Percentiles rank a stretch among this genome's conserved stretches.
These are phyloP conservation scores for Botryotinia narcissicola DNA, from an alignment of 2,329 filamentous ascomycete genomes.

Conservation along the genomic window DNA sequence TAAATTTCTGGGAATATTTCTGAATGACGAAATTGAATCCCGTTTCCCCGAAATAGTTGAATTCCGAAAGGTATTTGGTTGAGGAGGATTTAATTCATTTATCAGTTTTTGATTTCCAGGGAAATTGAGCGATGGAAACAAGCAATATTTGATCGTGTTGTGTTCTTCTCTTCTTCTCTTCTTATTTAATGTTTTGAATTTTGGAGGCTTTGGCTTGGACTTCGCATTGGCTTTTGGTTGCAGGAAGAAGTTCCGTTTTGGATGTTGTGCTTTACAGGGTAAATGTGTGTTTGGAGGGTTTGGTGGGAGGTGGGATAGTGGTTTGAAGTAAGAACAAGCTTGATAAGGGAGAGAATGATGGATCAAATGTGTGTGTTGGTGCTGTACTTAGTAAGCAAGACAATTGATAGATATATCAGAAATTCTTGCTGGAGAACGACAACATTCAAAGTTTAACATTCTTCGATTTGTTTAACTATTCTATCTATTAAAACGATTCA, in stretches of 20 bases:
- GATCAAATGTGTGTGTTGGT: neutral
- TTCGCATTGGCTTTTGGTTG: slow-evolving; percentile 1
- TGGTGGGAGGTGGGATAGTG: neutral
- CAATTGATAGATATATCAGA: neutral
- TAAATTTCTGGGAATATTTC: neutral
- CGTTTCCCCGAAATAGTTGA: neutral
- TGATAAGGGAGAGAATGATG: neutral
- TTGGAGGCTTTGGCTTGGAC: neutral
- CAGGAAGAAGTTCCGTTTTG: neutral
- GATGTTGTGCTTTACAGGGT: neutral
- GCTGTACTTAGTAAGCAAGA: neutral
- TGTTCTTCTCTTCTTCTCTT: neutral
- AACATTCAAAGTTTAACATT: neutral
- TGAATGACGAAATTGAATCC: neutral
- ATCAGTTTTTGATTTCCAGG: neutral
- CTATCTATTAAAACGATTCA: neutral
- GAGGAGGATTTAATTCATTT: neutral
- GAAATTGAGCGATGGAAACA: neutral
- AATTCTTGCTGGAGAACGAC: neutral
- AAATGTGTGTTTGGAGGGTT: neutral
- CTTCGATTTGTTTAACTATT: neutral
- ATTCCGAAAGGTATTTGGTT: neutral
- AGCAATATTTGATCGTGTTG: slow-evolving; percentile 2
- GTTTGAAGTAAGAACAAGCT: neutral
- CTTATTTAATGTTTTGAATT: neutral